These are phyloP conservation scores for Aspergillus heteromorphus DNA, from an alignment of 495 filamentous ascomycete genomes.

Conservation along the genomic window DNA sequence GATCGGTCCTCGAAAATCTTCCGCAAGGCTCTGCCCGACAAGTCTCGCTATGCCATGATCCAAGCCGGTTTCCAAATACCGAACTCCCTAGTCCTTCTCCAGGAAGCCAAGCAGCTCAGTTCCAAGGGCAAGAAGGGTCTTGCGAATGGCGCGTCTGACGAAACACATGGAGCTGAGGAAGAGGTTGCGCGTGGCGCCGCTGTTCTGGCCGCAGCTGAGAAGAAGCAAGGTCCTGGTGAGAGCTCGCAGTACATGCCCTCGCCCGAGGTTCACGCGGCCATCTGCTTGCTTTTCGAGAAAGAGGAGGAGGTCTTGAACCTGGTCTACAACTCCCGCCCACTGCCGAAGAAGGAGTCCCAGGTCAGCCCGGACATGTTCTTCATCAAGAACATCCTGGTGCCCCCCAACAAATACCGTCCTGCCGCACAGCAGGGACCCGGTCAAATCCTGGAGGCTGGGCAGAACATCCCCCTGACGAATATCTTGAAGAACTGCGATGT, in stretches of 20 bases:
- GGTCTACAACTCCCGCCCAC: constrained; percentile 71
- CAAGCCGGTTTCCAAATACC: constrained; percentile 60
- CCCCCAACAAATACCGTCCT: constrained; percentile 89
- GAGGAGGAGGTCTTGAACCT: constrained; percentile 76
- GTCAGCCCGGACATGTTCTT: constrained; percentile 89
- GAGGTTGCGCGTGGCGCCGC: constrained; percentile 60
- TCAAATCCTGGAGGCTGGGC: constrained; percentile 73
- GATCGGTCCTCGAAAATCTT: constrained; percentile 91
- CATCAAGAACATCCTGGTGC: constrained; percentile 73
- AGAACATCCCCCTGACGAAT: constrained; percentile 77
- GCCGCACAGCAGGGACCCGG: constrained; percentile 73
- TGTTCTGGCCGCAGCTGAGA: constrained; percentile 28
- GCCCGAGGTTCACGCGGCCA: constrained; percentile 66
- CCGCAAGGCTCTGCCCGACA: constrained; percentile 65
- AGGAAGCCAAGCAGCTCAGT: constrained; percentile 33
- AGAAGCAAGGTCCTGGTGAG: constrained; percentile 27
- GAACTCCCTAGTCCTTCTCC: constrained; percentile 53
- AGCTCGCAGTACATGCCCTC: constrained; percentile 65
- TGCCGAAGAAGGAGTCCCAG: constrained; percentile 41
- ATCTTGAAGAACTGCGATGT: constrained; percentile 66
- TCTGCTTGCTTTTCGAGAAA: constrained; percentile 77
- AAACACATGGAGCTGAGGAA: constrained; percentile 57
- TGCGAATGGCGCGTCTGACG: constrained; percentile 22
- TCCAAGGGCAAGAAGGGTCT: constrained; percentile 28
- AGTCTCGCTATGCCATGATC: constrained; percentile 67